phyloP scores from a whole-genome alignment of 2,329 filamentous ascomycete genomes.

The Parasarocladium wereldwijsianum region DNA sequence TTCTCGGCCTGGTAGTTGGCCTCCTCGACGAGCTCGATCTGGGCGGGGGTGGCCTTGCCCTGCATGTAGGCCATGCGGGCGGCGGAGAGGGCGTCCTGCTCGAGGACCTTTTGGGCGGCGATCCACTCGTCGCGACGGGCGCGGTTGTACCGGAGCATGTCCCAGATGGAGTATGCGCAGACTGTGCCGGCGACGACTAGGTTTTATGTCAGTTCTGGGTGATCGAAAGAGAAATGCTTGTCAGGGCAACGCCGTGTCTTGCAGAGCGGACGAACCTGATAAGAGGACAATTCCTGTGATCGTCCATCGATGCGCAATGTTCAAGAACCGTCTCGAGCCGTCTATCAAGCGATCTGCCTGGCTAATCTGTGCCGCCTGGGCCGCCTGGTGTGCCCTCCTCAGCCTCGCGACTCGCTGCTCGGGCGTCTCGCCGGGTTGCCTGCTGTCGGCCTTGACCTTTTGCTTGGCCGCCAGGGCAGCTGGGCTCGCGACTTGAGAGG shows the following conservation, averaged over 20 bases:
- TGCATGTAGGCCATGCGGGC: slow-evolving; percentile 47
- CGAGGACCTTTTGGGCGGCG: slow-evolving; percentile 37
- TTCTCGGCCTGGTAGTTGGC: slow-evolving; percentile 33
- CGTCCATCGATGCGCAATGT: slow-evolving; percentile 40
- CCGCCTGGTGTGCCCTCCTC: slow-evolving; percentile 52
- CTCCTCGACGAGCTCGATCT: slow-evolving; percentile 41
- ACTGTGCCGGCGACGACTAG: slow-evolving; percentile 38
- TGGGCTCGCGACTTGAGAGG: slow-evolving; percentile 17
- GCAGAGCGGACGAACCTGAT: slow-evolving; percentile 29
- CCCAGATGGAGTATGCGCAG: slow-evolving; percentile 43
- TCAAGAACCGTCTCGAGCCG: slow-evolving; percentile 32
- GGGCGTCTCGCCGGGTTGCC: slow-evolving; percentile 40
- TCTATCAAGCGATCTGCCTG: slow-evolving; percentile 34
- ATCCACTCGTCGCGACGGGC: slow-evolving; percentile 44
- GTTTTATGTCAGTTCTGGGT: not conserved
- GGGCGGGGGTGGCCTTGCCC: slow-evolving; percentile 39
- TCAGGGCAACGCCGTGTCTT: not conserved
- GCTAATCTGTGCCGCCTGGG: slow-evolving; percentile 43
- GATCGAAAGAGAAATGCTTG: not conserved
- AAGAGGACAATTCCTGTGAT: slow-evolving; percentile 39
- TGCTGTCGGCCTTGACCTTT: slow-evolving; percentile 11
- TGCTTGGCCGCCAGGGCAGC: slow-evolving; percentile 10
- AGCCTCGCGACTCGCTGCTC: slow-evolving; percentile 56
- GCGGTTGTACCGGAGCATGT: slow-evolving; percentile 47
- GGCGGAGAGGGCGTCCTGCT: slow-evolving; percentile 37